Evolutionary conservation across 805 yeast genomes (phyloP).

Genomic region (Metschnikowia lochheadii): DNA sequence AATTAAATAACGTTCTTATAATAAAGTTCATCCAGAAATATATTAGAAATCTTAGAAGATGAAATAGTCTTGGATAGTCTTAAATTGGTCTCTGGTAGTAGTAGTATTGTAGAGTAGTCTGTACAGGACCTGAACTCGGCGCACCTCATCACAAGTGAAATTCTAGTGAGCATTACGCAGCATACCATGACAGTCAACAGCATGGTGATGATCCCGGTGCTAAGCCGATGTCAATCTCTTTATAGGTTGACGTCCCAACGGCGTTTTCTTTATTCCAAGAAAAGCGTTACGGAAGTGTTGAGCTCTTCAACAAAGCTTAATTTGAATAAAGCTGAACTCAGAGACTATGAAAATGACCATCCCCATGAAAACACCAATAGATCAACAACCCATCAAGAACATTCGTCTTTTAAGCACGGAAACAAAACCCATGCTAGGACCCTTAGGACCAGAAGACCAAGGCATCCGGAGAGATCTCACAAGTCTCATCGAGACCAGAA

Average conservation of each 20-base stretch:
- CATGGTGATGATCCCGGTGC: background rate
- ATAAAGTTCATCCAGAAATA: no score
- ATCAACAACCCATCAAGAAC: background rate
- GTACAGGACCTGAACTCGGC: background rate
- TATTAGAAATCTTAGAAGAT: no score
- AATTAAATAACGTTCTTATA: no score
- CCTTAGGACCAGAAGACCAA: background rate
- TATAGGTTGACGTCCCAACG: background rate
- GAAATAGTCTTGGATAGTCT: no score
- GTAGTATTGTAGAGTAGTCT: background rate
- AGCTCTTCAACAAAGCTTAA: slow-evolving; percentile 1
- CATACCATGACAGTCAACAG: background rate
- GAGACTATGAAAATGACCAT: background rate
- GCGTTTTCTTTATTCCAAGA: background rate
- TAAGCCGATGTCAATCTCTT: background rate
- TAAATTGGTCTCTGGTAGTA: no score
- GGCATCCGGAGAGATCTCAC: background rate
- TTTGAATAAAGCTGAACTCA: background rate
- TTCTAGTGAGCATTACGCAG: background rate
- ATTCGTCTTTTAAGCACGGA: background rate
- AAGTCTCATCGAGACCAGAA: background rate
- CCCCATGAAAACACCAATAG: background rate
- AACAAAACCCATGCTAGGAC: background rate
- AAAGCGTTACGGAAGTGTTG: background rate
- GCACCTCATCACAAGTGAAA: background rate